These are phyloP conservation scores for Micromonas commoda DNA, from an alignment of 139 green algal genomes.

Conservation along the genomic window DNA sequence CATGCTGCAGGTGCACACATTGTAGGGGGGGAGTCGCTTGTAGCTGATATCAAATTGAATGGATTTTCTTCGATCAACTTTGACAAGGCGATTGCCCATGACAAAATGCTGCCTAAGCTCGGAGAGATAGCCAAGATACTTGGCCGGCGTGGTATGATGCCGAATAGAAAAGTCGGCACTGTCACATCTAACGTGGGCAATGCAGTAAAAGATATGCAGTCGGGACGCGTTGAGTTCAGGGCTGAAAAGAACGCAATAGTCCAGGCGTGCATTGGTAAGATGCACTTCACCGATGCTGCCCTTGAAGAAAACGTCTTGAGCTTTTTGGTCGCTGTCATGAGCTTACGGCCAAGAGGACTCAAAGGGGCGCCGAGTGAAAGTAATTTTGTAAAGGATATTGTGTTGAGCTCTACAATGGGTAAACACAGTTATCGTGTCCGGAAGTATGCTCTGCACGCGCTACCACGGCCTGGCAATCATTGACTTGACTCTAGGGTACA, in stretches of 20 bases:
- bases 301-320: slow-evolving; percentile 89
- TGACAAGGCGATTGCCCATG: background rate
- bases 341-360: slow-evolving; percentile 79
- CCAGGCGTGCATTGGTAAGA: slow-evolving; percentile 87
- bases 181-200: slow-evolving; percentile 86
- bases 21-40: slow-evolving; percentile 27
- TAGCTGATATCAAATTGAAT: slow-evolving; percentile 18
- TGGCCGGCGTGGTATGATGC: slow-evolving; percentile 92
- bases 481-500: too few relatives aligned
- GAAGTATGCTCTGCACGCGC: background rate
- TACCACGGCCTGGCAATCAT: too few relatives aligned
- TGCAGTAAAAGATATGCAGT: background rate
- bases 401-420: slow-evolving; percentile 95
- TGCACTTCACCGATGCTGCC: slow-evolving; percentile 70
- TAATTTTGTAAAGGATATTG: slow-evolving; percentile 88
- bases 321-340: slow-evolving; percentile 42
- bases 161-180: slow-evolving; percentile 98
- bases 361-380: slow-evolving; percentile 62
- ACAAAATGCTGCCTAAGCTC: slow-evolving; percentile 17
- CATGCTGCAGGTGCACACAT: slow-evolving; percentile 12
- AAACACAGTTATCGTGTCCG: background rate
- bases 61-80: background rate
- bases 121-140: slow-evolving; percentile 88
- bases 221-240: slow-evolving; percentile 69
- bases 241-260: slow-evolving; percentile 97